A percentile compares a stretch with the other conserved stretches of the same genome.
phyloP scores from a whole-genome alignment of 768 basidiomycete species.

The Lactifluus hygrophoroides region DNA sequence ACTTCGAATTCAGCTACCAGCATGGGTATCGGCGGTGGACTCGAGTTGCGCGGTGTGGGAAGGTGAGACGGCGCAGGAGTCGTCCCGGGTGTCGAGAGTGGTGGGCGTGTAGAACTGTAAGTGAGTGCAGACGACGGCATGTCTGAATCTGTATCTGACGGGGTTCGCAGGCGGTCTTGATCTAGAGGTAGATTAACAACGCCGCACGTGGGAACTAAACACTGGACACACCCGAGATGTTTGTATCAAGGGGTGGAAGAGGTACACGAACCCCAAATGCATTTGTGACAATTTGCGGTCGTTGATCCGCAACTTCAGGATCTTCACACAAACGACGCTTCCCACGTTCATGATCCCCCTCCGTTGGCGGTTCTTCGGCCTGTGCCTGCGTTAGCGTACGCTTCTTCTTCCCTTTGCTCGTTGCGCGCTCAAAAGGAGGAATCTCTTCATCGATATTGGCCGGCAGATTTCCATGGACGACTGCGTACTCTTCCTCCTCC shows the following conservation, averaged over 20 bases:
- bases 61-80: slow-evolving; percentile 35
- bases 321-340: slow-evolving; percentile 33
- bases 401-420: slow-evolving; percentile 43
- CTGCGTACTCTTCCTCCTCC: slow-evolving; percentile 43
- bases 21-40: slow-evolving; percentile 28
- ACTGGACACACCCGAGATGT: slow-evolving; percentile 27
- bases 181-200: slow-evolving; percentile 20
- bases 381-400: slow-evolving; percentile 35
- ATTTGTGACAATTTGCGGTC: slow-evolving; percentile 60
- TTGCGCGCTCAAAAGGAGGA: slow-evolving; percentile 29
- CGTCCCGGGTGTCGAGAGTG: slow-evolving; percentile 35
- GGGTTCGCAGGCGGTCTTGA: slow-evolving; percentile 4
- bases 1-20: slow-evolving; percentile 24
- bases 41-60: slow-evolving; percentile 36
- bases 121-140: slow-evolving; percentile 25
- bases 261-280: slow-evolving; percentile 35
- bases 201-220: background rate
- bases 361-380: slow-evolving; percentile 25
- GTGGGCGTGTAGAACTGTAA: slow-evolving; percentile 28
- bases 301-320: slow-evolving; percentile 33
- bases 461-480: slow-evolving; percentile 25
- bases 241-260: slow-evolving; percentile 32
- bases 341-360: slow-evolving; percentile 24
- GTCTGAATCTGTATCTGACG: slow-evolving; percentile 18
- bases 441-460: slow-evolving; percentile 32